A percentile compares a stretch with the other conserved stretches of the same genome.
phyloP scores from a whole-genome alignment of 768 basidiomycete genomes.

The Pleurotus cornucopiae region DNA sequence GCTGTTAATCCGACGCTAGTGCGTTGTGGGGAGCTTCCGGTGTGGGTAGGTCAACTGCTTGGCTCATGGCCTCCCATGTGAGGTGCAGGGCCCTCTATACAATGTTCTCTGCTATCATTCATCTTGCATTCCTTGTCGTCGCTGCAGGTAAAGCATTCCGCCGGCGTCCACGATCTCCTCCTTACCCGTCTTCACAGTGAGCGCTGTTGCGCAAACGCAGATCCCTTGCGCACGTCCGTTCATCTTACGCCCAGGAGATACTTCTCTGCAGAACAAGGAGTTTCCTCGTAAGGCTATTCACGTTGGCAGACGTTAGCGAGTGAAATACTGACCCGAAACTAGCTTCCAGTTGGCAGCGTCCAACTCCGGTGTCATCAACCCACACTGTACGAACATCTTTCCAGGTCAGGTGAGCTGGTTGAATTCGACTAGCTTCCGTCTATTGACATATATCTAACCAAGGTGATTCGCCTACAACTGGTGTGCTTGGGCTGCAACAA shows the following conservation, averaged over 20 bases:
- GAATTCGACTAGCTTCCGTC: background rate
- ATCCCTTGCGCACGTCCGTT: conserved; percentile 44
- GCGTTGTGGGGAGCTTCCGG: too few species aligned
- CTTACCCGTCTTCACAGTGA: background rate
- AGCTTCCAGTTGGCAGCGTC: conserved; percentile 58
- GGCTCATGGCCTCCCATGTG: too few species aligned
- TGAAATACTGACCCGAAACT: background rate
- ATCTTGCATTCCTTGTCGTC: background rate
- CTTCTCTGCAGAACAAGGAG: conserved; percentile 41
- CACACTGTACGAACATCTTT: conserved; percentile 51
- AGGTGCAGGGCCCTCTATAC: background rate
- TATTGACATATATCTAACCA: background rate
- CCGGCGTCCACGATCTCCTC: background rate
- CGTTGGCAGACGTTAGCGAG: background rate
- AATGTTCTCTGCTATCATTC: background rate
- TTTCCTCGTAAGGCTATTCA: conserved; percentile 38
- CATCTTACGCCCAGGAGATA: conserved; percentile 47
- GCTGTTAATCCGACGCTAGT: too few species aligned
- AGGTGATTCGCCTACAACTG: conserved; percentile 54
- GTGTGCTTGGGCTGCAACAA: conserved; percentile 50
- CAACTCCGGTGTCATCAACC: conserved; percentile 43
- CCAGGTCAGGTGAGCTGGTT: conserved; percentile 36
- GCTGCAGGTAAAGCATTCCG: background rate
- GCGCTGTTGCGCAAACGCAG: conserved; percentile 7
- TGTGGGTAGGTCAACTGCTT: too few species aligned